phyloP scores from a whole-genome alignment of 1,139 yeast genomes.

The Diutina neorugosa region DNA sequence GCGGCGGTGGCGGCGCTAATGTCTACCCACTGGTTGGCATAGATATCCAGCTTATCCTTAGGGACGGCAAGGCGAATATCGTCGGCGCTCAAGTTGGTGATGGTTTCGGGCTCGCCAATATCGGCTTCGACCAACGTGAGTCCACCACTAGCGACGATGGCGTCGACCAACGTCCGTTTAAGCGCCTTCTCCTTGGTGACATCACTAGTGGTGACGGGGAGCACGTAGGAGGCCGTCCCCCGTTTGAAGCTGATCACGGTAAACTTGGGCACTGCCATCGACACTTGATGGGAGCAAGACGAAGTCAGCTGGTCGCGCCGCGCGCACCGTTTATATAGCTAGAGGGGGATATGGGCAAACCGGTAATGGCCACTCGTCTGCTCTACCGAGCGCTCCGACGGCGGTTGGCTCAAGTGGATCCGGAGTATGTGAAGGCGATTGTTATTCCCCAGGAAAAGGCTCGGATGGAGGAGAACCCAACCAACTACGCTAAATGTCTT shows the following conservation, averaged over 20 bases:
- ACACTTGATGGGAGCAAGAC: background rate
- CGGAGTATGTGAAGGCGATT: background rate
- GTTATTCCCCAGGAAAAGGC: background rate
- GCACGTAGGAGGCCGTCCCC: constrained; percentile 28
- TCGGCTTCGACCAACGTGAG: constrained; percentile 12
- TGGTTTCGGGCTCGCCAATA: constrained; percentile 7
- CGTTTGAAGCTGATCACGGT: constrained; percentile 35
- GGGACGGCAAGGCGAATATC: background rate
- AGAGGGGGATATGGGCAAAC: background rate
- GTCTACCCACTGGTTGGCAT: background rate
- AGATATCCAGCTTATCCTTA: constrained; percentile 1
- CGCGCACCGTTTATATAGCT: background rate
- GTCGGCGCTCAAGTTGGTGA: background rate
- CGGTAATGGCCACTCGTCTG: background rate
- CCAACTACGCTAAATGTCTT: background rate
- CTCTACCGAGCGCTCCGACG: background rate
- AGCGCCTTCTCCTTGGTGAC: constrained; percentile 17
- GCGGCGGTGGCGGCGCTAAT: background rate
- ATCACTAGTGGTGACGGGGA: constrained; percentile 17
- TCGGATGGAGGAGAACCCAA: background rate
- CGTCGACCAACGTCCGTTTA: constrained; percentile 18
- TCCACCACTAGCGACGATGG: constrained; percentile 40
- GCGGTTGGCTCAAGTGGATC: background rate
- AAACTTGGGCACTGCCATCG: constrained; percentile 6
- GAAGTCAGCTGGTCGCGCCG: background rate